phyloP scores from a whole-genome alignment of 2,329 filamentous ascomycete genomes.

The Clonostachys byssicola region DNA sequence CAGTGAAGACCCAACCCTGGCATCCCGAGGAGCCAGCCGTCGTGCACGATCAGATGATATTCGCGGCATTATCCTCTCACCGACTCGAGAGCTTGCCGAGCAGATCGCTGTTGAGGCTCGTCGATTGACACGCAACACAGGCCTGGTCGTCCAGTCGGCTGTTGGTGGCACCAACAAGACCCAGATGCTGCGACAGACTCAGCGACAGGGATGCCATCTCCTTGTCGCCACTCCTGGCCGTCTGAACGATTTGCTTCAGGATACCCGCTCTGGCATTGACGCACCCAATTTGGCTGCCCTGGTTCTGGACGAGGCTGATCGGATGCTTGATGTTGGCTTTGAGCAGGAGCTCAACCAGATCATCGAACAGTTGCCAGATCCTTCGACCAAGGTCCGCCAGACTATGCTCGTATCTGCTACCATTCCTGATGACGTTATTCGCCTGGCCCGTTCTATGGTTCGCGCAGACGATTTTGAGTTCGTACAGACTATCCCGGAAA shows the following conservation, averaged over 20 bases:
- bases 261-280: conserved; percentile 56
- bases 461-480: conserved; percentile 79
- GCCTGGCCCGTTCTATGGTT: conserved; percentile 73
- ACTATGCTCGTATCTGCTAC: conserved; percentile 96
- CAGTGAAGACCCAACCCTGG: conserved; percentile 56
- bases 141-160: conserved; percentile 67
- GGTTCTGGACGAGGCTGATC: conserved; percentile 94
- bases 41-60: conserved; percentile 50
- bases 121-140: conserved; percentile 61
- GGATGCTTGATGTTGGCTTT: conserved; percentile 96
- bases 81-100: conserved; percentile 75
- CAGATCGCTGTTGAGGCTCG: conserved; percentile 78
- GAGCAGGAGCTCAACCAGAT: conserved; percentile 62
- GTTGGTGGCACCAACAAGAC: conserved; percentile 87
- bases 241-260: conserved; percentile 74
- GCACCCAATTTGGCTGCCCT: conserved; percentile 85
- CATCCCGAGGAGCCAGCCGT: conserved; percentile 29
- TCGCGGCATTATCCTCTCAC: conserved; percentile 69
- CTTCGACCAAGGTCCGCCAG: conserved; percentile 65
- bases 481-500: conserved; percentile 78
- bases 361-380: conserved; percentile 56
- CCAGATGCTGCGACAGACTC: conserved; percentile 62
- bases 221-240: conserved; percentile 89
- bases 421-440: conserved; percentile 77
- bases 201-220: conserved; percentile 76